Conservation (phyloP, 2,329 filamentous ascomycete genomes). For the Penicillium vulpinum region DNA sequence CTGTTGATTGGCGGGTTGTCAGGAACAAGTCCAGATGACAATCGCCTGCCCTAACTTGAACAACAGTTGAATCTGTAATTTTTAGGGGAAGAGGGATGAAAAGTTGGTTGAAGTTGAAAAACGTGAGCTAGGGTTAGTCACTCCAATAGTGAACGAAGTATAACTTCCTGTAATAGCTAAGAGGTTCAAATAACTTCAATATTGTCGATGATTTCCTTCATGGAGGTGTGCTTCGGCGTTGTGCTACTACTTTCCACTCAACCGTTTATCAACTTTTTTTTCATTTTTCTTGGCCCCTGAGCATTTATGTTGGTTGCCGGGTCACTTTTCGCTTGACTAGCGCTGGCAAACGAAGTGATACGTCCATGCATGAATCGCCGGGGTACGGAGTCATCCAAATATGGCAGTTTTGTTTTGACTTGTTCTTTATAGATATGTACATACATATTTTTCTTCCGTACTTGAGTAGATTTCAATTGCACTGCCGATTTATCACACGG, state of each 20-base stretch:
- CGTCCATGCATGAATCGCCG: not conserved
- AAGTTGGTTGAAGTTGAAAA: not conserved
- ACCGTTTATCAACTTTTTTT: too few species aligned
- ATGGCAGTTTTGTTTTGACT: not conserved
- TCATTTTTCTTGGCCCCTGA: not conserved
- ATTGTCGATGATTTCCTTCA: not conserved
- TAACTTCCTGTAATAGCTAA: not conserved
- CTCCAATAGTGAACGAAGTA: not conserved
- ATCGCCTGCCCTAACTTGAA: not conserved
- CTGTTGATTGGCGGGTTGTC: not conserved
- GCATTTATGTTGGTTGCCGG: not conserved
- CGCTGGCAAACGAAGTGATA: not conserved
- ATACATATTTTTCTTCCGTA: not conserved
- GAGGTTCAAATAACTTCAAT: not conserved
- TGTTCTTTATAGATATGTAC: not conserved
- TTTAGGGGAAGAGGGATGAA: too few species aligned
- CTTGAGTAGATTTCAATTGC: not conserved
- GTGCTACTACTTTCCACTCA: not conserved
- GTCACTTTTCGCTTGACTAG: not conserved
- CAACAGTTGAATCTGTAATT: not conserved
- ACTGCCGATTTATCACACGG: too few species aligned
- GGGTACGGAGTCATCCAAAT: not conserved
- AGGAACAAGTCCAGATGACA: slow-evolving; percentile 2
- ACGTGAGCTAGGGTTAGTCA: too few species aligned
- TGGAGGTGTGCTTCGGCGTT: not conserved